phyloP scores from a whole-genome alignment of 306 rosid species.

The Citrullus mucosospermus region DNA sequence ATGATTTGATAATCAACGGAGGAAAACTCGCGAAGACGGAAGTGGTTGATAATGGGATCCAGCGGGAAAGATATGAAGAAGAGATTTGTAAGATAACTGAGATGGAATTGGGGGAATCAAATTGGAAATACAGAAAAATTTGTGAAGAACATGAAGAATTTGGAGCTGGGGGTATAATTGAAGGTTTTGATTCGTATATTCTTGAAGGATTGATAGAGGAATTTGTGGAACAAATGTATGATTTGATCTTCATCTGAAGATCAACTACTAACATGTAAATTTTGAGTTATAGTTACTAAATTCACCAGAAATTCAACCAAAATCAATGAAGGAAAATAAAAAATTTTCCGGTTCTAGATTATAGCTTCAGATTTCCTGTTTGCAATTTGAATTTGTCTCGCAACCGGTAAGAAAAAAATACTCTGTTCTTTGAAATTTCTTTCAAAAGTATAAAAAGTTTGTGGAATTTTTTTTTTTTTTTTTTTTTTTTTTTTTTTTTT shows the following conservation, averaged over 20 bases:
- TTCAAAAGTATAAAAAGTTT: background rate
- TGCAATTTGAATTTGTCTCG: background rate
- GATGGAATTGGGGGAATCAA: conserved; percentile 34
- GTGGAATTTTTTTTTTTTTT: background rate
- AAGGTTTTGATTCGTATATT: conserved; percentile 38
- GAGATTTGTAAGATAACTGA: conserved; percentile 35
- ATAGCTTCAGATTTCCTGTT: background rate
- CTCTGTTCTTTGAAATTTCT: background rate
- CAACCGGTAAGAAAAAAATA: background rate
- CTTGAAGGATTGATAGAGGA: conserved; percentile 48
- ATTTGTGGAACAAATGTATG: conserved; percentile 35
- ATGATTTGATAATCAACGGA: conserved; percentile 29
- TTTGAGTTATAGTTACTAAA: conserved; percentile 1
- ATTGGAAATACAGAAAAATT: conserved; percentile 13
- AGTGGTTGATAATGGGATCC: conserved; percentile 12
- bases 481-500: background rate
- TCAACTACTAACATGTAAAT: background rate
- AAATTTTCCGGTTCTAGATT: background rate
- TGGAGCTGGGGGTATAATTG: conserved; percentile 29
- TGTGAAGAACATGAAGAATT: conserved; percentile 18
- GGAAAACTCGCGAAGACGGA: conserved; percentile 18
- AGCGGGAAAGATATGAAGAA: conserved; percentile 28
- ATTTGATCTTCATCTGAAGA: background rate
- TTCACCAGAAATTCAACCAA: background rate
- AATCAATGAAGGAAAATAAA: background rate